Base-by-base conservation (phyloP, 2,329 filamentous ascomycete genomes). In the Phialemoniopsis sp. region DNA sequence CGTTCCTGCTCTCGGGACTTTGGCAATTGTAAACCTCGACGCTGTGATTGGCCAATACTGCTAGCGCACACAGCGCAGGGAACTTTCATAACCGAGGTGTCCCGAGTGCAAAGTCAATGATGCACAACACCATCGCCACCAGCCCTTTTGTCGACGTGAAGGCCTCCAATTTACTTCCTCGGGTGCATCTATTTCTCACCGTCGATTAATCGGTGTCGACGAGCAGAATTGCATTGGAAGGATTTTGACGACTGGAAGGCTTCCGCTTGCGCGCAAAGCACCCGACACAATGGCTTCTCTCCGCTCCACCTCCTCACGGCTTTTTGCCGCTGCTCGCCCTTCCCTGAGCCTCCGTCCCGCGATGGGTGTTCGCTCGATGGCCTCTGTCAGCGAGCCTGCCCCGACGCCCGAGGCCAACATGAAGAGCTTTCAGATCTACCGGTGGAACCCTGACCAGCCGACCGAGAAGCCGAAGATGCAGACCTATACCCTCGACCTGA, bases 351-450 rank as follows among this genome's bases (percentile, higher is more conserved):
- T 60, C 46, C 58, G 58, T 38, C 64, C 63, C 47, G 63, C 46
- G 46, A 35, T 46, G 40, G 47, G 64, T 48, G 53, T 66, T 37
- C 72, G 75, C 45, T 68, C 70, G 44, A 76, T 80, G 68, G 76
- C 76, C 40, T 68, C 74, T 3, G 66, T 77, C 47, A 69, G 67
- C 57, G 64, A 84, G 62, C 75, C 80, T 29, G 75, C 80, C 36
- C 76, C 78, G 36, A 68, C 78, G 41, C 66, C 79, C 50, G 76
- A 86, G 53, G 75, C 85, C 40, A 74, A 73, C 55, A 81, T 87
- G 71, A 97, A 96, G 84, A 89, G 86, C 37, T 98, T 98, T 80
- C 85, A 95, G 68, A 85, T 98, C 74, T 98, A 98, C 82, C 82
- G 93, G 64, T 98, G 93, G 93, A 95, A 94, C 64, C 93, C 93